These are phyloP conservation scores for Solanum pinnatisectum DNA, from an alignment of 257 asterid genomes.

Conservation along the genomic window DNA sequence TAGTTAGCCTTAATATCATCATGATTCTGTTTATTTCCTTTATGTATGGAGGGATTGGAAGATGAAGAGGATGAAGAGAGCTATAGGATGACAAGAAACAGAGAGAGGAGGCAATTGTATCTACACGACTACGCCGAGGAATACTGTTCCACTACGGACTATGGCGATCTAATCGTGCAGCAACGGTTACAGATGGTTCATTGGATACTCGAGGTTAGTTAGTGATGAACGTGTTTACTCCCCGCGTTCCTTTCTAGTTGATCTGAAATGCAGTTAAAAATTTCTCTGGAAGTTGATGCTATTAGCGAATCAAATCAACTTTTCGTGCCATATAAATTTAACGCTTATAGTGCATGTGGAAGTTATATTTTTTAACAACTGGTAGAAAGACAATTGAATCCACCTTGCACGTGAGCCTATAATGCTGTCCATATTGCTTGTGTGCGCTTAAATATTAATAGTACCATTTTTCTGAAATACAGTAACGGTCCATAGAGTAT, in stretches of 20 bases:
- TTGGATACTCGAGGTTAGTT: constrained; percentile 81
- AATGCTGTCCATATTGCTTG: not conserved
- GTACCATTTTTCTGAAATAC: not conserved
- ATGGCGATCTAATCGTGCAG: constrained; percentile 67
- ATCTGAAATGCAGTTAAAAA: not conserved
- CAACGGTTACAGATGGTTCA: constrained; percentile 84
- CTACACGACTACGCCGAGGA: constrained; percentile 73
- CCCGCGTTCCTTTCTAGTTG: not conserved
- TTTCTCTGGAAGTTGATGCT: not conserved
- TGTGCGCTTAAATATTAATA: not conserved
- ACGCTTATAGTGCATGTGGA: not conserved
- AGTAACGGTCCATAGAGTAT: not conserved
- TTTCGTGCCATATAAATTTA: not conserved
- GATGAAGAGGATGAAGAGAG: constrained; percentile 57
- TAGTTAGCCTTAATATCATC: not conserved
- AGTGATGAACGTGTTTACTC: not conserved
- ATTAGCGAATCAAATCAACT: not conserved
- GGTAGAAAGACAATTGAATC: not conserved
- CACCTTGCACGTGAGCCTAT: not conserved
- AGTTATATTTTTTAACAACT: not conserved
- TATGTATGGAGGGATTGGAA: constrained; percentile 41
- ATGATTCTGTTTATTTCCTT: not conserved
- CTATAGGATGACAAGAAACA: constrained; percentile 46
- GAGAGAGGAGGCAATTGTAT: constrained; percentile 88
- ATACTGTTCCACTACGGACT: constrained; percentile 49